Base-by-base conservation (phyloP, 306 rosid species). In the Senna siamea region DNA sequence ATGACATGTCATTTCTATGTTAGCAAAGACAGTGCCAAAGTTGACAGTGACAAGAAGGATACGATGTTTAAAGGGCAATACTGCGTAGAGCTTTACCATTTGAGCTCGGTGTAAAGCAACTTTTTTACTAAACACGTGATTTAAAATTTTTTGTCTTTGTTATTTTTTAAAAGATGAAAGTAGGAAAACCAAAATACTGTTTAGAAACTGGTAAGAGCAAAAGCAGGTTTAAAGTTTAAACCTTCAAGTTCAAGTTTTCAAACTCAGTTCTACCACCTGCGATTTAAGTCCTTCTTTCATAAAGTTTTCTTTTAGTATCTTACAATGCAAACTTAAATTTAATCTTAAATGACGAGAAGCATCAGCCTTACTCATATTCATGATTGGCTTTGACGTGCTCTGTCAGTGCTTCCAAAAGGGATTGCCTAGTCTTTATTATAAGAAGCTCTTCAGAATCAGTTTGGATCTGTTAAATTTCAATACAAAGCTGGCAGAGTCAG, bases 341-440 rank as follows among this genome's bases (percentile, higher is more conserved):
- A 34, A 59, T 35, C 23, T 0, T 9, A 67, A 76, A 26, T 12
- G 12, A 2, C 20, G 2, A 35, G 22, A 69, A 57, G 54, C 28
- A 22, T 53, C 28, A 75, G 70, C 69, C 88, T 82, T 84, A 89
- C 91, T 89, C 91, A 35, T 89, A 89, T 57, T 89, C 89, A 82
- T 86, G 93, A 69, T 86, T 89, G 67, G 73, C 82, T 78, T 80
- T 76, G 66, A 89, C 88, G 75, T 41, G 53, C 55, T 65, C 38
- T 8, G 70, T 65, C 55, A 65, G 40, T 65, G 70, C 70, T 65
- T 65, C 70, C 54, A 65, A 14, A 65, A 43, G 55, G 55, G 70
- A 65, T 30, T 65, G 35, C 70, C 70, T 65, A 14, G 70, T 65
- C 70, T 65, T 65, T 54, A 65, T 65, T 65, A 65, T 65, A 30